phyloP scores from a whole-genome alignment of 176 grass and related monocot genomes.

The Pontederia paniculata region DNA sequence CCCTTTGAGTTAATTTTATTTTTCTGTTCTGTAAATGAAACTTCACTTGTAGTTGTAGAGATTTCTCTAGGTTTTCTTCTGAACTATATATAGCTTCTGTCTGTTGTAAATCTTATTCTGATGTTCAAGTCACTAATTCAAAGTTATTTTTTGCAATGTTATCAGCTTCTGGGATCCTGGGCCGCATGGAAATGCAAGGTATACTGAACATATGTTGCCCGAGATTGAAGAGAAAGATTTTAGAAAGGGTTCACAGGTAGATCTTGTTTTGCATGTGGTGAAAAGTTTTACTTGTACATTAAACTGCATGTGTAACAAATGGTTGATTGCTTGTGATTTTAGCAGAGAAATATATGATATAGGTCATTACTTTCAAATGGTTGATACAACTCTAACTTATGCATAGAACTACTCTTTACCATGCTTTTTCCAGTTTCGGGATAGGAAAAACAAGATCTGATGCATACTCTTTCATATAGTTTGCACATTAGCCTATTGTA shows the following conservation, averaged over 20 bases:
- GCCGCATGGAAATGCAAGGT: constrained; percentile 16
- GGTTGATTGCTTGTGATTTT: too few species aligned
- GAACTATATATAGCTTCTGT: neutral
- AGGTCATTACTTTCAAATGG: too few species aligned
- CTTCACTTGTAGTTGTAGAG: neutral
- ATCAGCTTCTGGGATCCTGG: constrained; percentile 13
- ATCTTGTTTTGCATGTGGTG: neutral
- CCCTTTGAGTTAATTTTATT: neutral
- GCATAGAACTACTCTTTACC: too few species aligned
- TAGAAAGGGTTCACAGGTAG: constrained; percentile 12
- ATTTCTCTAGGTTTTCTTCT: neutral
- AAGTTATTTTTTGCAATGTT: neutral
- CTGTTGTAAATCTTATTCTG: neutral
- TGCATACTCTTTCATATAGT: too few species aligned
- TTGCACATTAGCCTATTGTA: too few species aligned
- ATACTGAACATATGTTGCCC: constrained; percentile 12
- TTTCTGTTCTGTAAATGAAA: neutral
- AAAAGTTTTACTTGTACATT: too few species aligned
- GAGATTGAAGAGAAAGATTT: constrained; percentile 4
- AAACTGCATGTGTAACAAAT: too few species aligned
- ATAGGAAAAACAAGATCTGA: too few species aligned
- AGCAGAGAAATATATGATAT: too few species aligned
- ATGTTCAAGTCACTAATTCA: neutral
- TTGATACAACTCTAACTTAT: too few species aligned
- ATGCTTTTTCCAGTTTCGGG: too few species aligned